Base-by-base conservation (phyloP, 2,329 filamentous ascomycete species). In the Acrocalymma vagum region DNA sequence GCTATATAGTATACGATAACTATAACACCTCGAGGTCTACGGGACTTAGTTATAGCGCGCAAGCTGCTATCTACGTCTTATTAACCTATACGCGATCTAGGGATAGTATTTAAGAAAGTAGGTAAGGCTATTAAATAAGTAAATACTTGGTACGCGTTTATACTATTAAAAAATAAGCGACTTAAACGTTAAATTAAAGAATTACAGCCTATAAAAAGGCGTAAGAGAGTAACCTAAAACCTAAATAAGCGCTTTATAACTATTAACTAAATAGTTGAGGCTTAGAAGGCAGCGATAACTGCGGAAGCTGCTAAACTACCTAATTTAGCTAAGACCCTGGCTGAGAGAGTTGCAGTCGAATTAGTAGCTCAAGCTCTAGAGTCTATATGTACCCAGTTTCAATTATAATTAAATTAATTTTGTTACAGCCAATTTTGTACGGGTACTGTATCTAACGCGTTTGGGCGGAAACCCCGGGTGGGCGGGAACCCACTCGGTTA, bases 231-330 rank as follows among this genome's bases (percentile, higher is more conserved):
- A 42, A 32, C 39, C 23, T 14, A 45, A 16, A 27, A 53, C 17
- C 45, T 30, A 42, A 53, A 53, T 47, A 10, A 47, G 24, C 32
- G 45, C 4, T 48, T 53, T 47, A 32, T 18, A 49, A 37, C 18
- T 13, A 17, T 26, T 9, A 20, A 15, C 14, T 13, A 20, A 25
- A 21, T n/a, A n/a, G 18, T 43, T 20, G 31, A 40, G 23, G 33
- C 7, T 23, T 41, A 41, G 10, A 32, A 23, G 27, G 40, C 30
- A 31, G 45, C 40, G 9, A 29, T n/a, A 24, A 26, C 24, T 33
- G n/a, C 15, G 21, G 14, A 42, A 33, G 38, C 33, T 29, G 6
- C 31, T n/a, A 13, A n/a, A 5, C 17, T 5, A 17, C 10, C 6
- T 7, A 29, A 11, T 23, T 11, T 24, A 17, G 10, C 29, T 22